Evolutionary conservation across 805 yeast genomes (phyloP), one percentile per base, ranked within the genome.

Genomic region (Candida krabiensis): DNA sequence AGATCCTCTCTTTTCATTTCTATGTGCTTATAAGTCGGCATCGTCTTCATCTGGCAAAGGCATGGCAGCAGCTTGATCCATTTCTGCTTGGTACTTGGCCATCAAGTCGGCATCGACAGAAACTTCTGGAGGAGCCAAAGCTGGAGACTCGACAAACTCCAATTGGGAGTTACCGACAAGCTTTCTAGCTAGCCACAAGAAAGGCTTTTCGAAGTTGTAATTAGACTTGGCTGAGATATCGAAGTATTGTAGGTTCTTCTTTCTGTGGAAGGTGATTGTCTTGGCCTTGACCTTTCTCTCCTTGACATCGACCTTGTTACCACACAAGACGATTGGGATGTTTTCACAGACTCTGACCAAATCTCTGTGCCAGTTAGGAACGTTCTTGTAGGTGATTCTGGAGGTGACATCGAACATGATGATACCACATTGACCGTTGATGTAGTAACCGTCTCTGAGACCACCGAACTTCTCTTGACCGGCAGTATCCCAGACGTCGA

Each of bases 351-450:
- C 99, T 76, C 99, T 88, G 51, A 93, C 97, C 66, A 93, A 80
- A 73, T 93, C 99, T 77, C 99, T 86, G 84, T 95, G 97, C 99
- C 99, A 93, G 86, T 93, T 95, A 70, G 99, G 99, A 67, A 93
- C 99, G 73, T 93, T 93, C 79, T 93, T 93, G 79, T 93, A 93
- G 56, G 99, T 93, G 75, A 93, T 91, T 79, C 99, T 90, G 37
- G 98, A 89, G 49, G 99, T 93, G 50, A 93, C 99, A 72, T 93
- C 99, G 67, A 93, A 93, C 99, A 93, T 93, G 70, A 93, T 93
- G 76, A 93, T 93, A 75, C 98, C 99, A 80, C 99, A 93, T 75
- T 93, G 96, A 65, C 99, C 99, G 69, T 93, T 91, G 70, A 93
- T 93, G 75, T 93, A 93, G 78, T 93, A 93, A 66, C 99, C 99